Conservation (phyloP, 805 yeast genomes). For the Priceomyces melissophilus region DNA sequence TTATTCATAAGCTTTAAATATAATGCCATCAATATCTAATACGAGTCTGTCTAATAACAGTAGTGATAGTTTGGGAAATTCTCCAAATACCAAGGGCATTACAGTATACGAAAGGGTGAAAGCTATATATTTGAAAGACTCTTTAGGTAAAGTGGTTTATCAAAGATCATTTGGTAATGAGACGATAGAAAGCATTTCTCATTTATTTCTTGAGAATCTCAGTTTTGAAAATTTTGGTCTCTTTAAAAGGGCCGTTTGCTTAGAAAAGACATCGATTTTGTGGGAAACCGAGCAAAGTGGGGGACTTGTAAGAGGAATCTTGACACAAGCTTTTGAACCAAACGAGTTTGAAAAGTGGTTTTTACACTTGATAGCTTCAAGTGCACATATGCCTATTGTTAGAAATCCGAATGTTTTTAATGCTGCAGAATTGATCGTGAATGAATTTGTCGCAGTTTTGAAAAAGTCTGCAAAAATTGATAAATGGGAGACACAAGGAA, state of each 20-base stretch:
- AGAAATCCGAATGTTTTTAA: neutral
- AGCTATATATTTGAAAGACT: slow-evolving; percentile 24
- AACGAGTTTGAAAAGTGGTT: slow-evolving; percentile 32
- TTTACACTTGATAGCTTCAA: slow-evolving; percentile 21
- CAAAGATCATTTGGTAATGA: neutral
- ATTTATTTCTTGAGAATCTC: no score
- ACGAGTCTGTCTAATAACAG: no score
- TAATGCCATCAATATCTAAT: no score
- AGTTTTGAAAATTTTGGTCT: no score
- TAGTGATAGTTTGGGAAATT: no score
- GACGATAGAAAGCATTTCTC: neutral
- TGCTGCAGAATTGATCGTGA: slow-evolving; percentile 25
- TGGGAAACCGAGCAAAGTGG: slow-evolving; percentile 19
- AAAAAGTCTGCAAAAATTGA: slow-evolving; percentile 47
- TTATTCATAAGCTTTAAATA: no score
- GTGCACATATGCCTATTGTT: slow-evolving; percentile 16
- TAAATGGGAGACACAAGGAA: slow-evolving; percentile 48
- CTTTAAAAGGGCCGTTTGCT: no score
- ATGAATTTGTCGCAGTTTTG: slow-evolving; percentile 43
- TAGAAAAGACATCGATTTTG: slow-evolving; percentile 5
- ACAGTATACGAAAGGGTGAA: slow-evolving; percentile 23
- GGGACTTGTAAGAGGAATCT: slow-evolving; percentile 21
- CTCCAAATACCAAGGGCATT: no score
- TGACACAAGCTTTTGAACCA: slow-evolving; percentile 22
- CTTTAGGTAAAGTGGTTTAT: slow-evolving; percentile 1